Conservation (phyloP, 345 rosid genomes). For the Hibiscus mutabilis region DNA sequence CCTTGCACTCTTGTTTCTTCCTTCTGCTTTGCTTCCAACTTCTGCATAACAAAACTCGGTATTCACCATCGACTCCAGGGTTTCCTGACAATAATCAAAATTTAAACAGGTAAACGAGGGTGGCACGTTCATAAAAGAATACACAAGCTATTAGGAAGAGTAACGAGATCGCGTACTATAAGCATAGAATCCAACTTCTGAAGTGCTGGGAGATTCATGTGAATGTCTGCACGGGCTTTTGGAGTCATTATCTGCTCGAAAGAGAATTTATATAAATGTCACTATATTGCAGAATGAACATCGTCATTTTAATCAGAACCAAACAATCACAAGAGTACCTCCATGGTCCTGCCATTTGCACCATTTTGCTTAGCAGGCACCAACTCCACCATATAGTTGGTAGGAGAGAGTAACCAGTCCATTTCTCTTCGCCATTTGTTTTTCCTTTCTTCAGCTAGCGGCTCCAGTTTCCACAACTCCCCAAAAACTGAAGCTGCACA, state of each 20-base stretch:
- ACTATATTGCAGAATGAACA: conserved; percentile 4
- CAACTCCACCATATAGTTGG: conserved; percentile 88
- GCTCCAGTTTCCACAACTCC: conserved; percentile 94
- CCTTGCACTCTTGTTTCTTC: conserved; percentile 53
- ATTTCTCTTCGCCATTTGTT: conserved; percentile 80
- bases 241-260: conserved; percentile 87
- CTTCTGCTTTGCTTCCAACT: conserved; percentile 74
- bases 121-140: not conserved
- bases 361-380: conserved; percentile 91
- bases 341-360: conserved; percentile 66
- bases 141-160: not conserved
- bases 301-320: not conserved
- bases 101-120: not conserved
- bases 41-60: conserved; percentile 91
- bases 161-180: conserved; percentile 46
- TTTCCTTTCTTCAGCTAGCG: conserved; percentile 70
- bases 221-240: conserved; percentile 84
- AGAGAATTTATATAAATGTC: conserved; percentile 16
- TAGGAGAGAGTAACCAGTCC: conserved; percentile 94
- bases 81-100: conserved; percentile 47
- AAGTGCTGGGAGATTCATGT: conserved; percentile 92
- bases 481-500: conserved; percentile 80
- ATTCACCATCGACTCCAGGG: conserved; percentile 75
- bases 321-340: conserved; percentile 37
- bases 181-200: conserved; percentile 91